Evolutionary conservation across 257 asterid genomes (phyloP).

Genomic region (Lavandula angustifolia): DNA sequence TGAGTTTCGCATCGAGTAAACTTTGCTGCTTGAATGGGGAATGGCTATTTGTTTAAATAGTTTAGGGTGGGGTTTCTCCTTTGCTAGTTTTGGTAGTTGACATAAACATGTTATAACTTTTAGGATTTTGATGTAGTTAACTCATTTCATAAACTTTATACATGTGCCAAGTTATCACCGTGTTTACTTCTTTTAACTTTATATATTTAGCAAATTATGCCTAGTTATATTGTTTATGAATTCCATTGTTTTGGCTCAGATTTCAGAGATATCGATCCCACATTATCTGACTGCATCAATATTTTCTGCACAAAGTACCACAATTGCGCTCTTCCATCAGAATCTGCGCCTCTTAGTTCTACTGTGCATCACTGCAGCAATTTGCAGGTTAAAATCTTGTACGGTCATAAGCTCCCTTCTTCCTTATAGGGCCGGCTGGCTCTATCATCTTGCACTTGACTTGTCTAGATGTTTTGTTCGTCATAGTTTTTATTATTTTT

Average conservation of each 20-base stretch:
- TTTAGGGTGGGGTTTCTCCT: too few species aligned
- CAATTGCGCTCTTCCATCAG: conserved; percentile 58
- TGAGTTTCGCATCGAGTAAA: conserved; percentile 5
- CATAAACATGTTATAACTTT: neutral
- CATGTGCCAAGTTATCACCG: neutral
- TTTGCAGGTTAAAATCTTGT: conserved; percentile 88
- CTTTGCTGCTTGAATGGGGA: conserved; percentile 19
- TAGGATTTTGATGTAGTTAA: conserved; percentile 24
- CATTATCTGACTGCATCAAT: conserved; percentile 85
- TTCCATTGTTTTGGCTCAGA: conserved; percentile 49
- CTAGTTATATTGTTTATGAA: conserved; percentile 27
- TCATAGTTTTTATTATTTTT: conserved; percentile 14
- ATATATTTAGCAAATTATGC: neutral
- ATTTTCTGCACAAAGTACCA: conserved; percentile 86
- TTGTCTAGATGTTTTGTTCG: conserved; percentile 17
- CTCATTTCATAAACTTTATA: neutral
- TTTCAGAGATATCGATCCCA: conserved; percentile 88
- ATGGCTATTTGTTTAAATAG: conserved; percentile 4
- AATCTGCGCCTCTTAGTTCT: conserved; percentile 68
- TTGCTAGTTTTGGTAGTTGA: neutral
- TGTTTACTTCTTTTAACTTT: conserved; percentile 12
- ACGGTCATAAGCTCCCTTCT: conserved; percentile 62
- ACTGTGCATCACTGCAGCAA: conserved; percentile 70
- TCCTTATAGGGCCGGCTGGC: conserved; percentile 23
- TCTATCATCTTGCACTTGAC: conserved; percentile 13